Base-by-base conservation (phyloP, 176 grass and related monocot species). In the Alopecurus myosuroides region DNA sequence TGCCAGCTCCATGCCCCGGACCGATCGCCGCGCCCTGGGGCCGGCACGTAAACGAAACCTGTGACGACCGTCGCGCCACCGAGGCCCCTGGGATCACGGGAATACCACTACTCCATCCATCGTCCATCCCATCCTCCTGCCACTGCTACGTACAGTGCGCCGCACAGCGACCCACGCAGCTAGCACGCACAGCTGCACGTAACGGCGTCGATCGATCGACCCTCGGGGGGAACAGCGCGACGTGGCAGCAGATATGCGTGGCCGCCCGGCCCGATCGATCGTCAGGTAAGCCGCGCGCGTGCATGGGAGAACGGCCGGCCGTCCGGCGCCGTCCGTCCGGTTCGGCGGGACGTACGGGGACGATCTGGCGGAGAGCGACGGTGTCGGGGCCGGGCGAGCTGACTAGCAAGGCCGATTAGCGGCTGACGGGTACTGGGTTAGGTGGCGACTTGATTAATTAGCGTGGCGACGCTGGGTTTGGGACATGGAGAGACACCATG, bases 351-450 rank as follows among this genome's bases (percentile, higher is more conserved):
- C 19, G 34, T n/a, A n/a, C n/a, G 11, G 23, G 51, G 41, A 26
- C 28, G 81, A 74, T 74, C 51, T 31, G 66, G 60, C 70, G 67
- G 84, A 90, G 84, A 60, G 67, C 74, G 88, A 90, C 80, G 74
- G 55, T 90, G 88, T 83, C 79, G 88, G 79, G 73, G 14, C 1
- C 49, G 40, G 58, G 15, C 88, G 74, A 11, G n/a, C 72, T 64
- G 84, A 80, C 72, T 56, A 25, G 37, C 42, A 1, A 64, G 37
- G 83, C 63, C 23, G 52, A 72, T 77, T 14, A 55, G 33, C 26
- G 14, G 82, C 15, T n/a, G 34, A 68, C 10, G 63, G 5, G 12
- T 28, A 34, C 44, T 46, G 11, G 3, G 34, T 42, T 75, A 18
- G 44, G 39, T 60, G 36, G 68, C 4, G 15, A 18, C 53, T 51